These are phyloP conservation scores for Fistulina hepatica DNA, from an alignment of 1,284 basidiomycete genomes.

Conservation along the genomic window DNA sequence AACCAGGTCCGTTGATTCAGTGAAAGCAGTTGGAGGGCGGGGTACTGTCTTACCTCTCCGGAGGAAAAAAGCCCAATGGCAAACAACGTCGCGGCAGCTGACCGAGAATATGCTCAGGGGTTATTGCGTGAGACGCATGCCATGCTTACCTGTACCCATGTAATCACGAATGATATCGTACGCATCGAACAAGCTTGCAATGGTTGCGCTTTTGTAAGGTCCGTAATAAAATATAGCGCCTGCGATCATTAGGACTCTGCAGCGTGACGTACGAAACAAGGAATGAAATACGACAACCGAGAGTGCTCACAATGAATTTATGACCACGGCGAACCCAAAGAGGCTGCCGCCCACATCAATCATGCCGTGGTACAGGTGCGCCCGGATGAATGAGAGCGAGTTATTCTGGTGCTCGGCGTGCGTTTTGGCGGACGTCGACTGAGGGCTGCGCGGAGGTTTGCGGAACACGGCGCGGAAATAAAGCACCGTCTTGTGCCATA, in stretches of 20 bases:
- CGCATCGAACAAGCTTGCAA: conserved; percentile 76
- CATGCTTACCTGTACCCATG: conserved; percentile 64
- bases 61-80: conserved; percentile 78
- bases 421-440: conserved; percentile 18
- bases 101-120: too few relatives aligned
- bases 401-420: conserved; percentile 59
- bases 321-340: conserved; percentile 75
- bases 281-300: background rate
- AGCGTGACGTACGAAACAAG: conserved; percentile 7
- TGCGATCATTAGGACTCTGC: conserved; percentile 64
- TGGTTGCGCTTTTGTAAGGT: conserved; percentile 19
- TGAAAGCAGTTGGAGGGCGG: background rate
- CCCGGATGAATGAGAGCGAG: conserved; percentile 52
- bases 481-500: too few relatives aligned
- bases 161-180: conserved; percentile 57
- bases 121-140: too few relatives aligned
- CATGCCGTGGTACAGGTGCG: conserved; percentile 72
- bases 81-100: conserved; percentile 76
- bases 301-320: conserved; percentile 63
- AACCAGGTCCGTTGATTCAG: conserved; percentile 5
- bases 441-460: conserved; percentile 17
- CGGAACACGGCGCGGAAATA: conserved; percentile 9
- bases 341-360: conserved; percentile 57
- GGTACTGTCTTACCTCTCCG: conserved; percentile 42
- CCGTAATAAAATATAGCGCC: conserved; percentile 68